Evolutionary conservation across 1,284 basidiomycete genomes (phyloP), one percentile per base, ranked within the genome.

Genomic region (Paramarasmius palmivorus): DNA sequence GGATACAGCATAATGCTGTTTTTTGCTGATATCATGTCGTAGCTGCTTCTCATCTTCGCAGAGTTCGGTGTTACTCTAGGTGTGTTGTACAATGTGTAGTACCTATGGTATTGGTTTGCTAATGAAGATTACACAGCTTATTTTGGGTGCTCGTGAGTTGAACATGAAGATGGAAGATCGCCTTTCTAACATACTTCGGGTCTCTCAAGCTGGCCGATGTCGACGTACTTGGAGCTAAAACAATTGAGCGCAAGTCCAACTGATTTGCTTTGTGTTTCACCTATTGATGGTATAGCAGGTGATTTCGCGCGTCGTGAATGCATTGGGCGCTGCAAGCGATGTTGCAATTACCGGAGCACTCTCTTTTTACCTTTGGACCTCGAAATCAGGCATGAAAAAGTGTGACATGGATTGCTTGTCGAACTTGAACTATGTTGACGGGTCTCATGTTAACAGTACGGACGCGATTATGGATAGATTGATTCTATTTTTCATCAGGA

Each of bases 191-290:
- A 26, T 22, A 15, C 23, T 15, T 39, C 20, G n/a, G n/a, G 37
- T 12, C 8, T n/a, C n/a, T 32, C 9, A 26, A 55, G 54, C 7
- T 55, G 54, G 54, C 47, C 49, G 34, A 45, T 40, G 17, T 23
- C 23, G 10, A 55, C 49, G 2, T 55, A 45, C 35, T 20, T 32
- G 9, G 23, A 46, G 26, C 42, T 55, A 9, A 37, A 42, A 7
- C 29, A 47, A 4, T 44, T 55, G 8, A 51, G 49, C 26, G 54
- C 47, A 48, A 32, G 49, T 44, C 15, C 10, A 23, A 22, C 34
- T 19, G n/a, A 25, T 7, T 1, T 37, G 4, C 17, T 19, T 35
- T 35, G 17, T 14, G 29, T 34, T 48, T 12, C 23, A n/a, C 19
- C 19, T 41, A 22, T 8, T 26, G 25, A n/a, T 29, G n/a, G 14